Percentiles rank a stretch among this genome's conserved stretches.
Conservation (phyloP, 2,329 filamentous ascomycete genomes). For the Colletotrichum sojae region DNA sequence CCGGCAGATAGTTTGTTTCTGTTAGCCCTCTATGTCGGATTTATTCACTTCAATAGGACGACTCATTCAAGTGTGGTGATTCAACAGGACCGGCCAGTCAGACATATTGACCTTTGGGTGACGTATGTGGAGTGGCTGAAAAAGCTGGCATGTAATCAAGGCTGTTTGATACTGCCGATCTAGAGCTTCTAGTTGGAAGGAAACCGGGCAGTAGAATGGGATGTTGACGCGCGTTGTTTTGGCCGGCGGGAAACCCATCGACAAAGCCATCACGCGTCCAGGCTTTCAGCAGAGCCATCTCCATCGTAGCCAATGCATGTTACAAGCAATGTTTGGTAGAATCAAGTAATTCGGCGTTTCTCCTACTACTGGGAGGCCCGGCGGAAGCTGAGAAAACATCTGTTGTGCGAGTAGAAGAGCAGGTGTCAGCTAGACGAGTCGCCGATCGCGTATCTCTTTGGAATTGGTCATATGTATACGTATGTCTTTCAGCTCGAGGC, state of each 20-base stretch:
- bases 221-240: background rate
- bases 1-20: background rate
- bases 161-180: background rate
- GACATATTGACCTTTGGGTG: background rate
- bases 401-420: too few species aligned
- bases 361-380: too few species aligned
- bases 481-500: too few species aligned
- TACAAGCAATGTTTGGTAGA: too few species aligned
- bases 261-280: background rate
- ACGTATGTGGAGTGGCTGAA: background rate
- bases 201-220: background rate
- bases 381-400: too few species aligned
- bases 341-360: too few species aligned
- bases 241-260: background rate
- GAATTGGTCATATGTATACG: too few species aligned
- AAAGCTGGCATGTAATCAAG: background rate
- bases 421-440: too few species aligned
- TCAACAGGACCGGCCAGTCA: background rate
- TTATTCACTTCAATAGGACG: background rate
- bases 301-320: background rate
- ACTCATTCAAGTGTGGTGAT: background rate
- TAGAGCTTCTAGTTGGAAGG: background rate
- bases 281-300: background rate
- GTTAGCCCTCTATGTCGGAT: background rate
- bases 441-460: too few species aligned